Evolutionary conservation across 768 basidiomycete species (phyloP).

Genomic region (Phaffia tasmanica): DNA sequence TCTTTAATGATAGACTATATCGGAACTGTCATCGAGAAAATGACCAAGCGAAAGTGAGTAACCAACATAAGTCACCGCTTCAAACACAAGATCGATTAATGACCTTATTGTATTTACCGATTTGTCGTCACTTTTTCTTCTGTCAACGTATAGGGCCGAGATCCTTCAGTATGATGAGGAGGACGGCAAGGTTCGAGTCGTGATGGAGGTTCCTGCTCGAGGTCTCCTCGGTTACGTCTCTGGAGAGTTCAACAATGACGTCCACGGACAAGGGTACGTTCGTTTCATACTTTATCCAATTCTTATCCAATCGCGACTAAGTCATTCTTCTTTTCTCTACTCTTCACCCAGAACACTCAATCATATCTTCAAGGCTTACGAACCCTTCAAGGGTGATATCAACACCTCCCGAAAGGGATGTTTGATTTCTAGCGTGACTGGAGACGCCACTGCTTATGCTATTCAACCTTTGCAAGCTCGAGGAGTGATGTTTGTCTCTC

Average conservation of each 20-base stretch:
- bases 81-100: too few species aligned
- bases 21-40: slow-evolving; percentile 25
- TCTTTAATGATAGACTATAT: slow-evolving; percentile 7
- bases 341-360: slow-evolving; percentile 16
- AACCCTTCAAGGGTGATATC: slow-evolving; percentile 22
- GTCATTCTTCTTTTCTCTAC: neutral
- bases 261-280: slow-evolving; percentile 26
- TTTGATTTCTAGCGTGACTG: slow-evolving; percentile 10
- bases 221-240: slow-evolving; percentile 25
- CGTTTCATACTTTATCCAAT: neutral
- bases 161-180: slow-evolving; percentile 24
- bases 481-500: slow-evolving; percentile 22
- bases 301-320: neutral
- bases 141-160: slow-evolving; percentile 4
- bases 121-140: too few species aligned
- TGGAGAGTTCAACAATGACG: slow-evolving; percentile 27
- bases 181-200: slow-evolving; percentile 26
- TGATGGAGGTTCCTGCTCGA: slow-evolving; percentile 26
- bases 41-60: slow-evolving; percentile 22
- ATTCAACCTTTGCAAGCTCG: slow-evolving; percentile 22
- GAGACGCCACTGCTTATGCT: slow-evolving; percentile 21
- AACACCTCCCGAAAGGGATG: slow-evolving; percentile 22
- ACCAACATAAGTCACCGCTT: too few species aligned
- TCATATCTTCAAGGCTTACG: slow-evolving; percentile 27
- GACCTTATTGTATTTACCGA: too few species aligned